Evolutionary conservation across 2,329 filamentous ascomycete species (phyloP), one percentile per base, ranked within the genome.

Genomic region (Metarhizium guizhouense): DNA sequence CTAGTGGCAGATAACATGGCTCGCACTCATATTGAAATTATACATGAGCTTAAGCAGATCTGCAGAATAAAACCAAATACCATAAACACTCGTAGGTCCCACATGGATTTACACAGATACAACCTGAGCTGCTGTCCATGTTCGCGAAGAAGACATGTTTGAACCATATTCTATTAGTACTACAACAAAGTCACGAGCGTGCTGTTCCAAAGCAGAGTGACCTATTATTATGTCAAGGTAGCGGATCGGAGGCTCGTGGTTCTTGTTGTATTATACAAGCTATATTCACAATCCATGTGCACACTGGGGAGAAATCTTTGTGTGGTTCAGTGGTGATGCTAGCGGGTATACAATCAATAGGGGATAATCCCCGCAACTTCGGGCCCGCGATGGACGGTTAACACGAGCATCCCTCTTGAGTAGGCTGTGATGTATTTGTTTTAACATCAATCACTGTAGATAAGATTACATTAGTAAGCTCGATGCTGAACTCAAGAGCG

Each of bases 371-470:
- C 45, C 45, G 10, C 18, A 10, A 6, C n/a, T 25, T 20, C 42
- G 16, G 42, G 7, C 16, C n/a, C n/a, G n/a, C 42, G 32, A 47
- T 7, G 5, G 38, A 16, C 3, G 10, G 52, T 67, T 66, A 74
- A 63, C 70, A 74, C 58, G 71, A 66, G 70, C 88, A 92, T 56
- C 86, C 84, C 59, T 91, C 87, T 72, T 92, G 88, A 67, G 79
- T 80, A 60, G 83, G 75, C 57, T 84, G 82, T 63, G 82, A 80
- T 55, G 82, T 82, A 72, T 84, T 90, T 67, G 91, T 92, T 74
- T 93, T 94, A 63, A 95, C 90, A 74, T 95, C 90, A 68, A 95
- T 95, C 88, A 94, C 90, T 94, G 64, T 20, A 47, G 14, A 16
- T 13, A 18, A 25, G 10, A n/a, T 29, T 43, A 14, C 47, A 57